phyloP scores from a whole-genome alignment of 2,329 filamentous ascomycete species.

The Trichoderma sp. region DNA sequence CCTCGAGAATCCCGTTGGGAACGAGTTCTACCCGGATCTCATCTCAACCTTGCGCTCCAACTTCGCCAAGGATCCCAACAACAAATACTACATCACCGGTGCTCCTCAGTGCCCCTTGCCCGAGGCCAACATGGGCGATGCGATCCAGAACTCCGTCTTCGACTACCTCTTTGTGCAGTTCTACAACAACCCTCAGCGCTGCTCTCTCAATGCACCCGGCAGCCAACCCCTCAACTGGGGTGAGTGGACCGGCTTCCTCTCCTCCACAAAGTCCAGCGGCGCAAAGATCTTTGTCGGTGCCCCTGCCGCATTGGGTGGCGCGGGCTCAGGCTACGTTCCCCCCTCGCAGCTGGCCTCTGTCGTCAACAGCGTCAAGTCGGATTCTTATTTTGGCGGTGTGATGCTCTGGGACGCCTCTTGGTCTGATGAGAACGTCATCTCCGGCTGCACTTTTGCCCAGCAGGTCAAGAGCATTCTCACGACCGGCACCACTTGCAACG shows the following conservation, averaged over 20 bases:
- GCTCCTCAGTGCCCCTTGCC: conserved; percentile 47
- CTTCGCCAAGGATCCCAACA: conserved; percentile 35
- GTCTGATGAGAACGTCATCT: conserved; percentile 1
- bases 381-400: conserved; percentile 5
- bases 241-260: conserved; percentile 38
- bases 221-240: conserved; percentile 43
- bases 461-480: conserved; percentile 22
- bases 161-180: conserved; percentile 49
- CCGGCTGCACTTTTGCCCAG: conserved; percentile 16
- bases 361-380: conserved; percentile 4
- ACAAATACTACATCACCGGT: conserved; percentile 48
- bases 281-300: conserved; percentile 45
- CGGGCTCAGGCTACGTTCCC: conserved; percentile 34
- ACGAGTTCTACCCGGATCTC: conserved; percentile 42
- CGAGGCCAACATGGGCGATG: conserved; percentile 2
- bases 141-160: conserved; percentile 19
- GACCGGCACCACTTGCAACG: conserved; percentile 9
- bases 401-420: conserved; percentile 20
- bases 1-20: conserved; percentile 45
- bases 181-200: conserved; percentile 48
- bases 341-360: conserved; percentile 32
- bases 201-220: conserved; percentile 17
- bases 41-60: conserved; percentile 39
- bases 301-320: conserved; percentile 37
- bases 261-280: conserved; percentile 35